phyloP scores from a whole-genome alignment of 2,329 filamentous ascomycete genomes.

The Arachnomyces sp. region DNA sequence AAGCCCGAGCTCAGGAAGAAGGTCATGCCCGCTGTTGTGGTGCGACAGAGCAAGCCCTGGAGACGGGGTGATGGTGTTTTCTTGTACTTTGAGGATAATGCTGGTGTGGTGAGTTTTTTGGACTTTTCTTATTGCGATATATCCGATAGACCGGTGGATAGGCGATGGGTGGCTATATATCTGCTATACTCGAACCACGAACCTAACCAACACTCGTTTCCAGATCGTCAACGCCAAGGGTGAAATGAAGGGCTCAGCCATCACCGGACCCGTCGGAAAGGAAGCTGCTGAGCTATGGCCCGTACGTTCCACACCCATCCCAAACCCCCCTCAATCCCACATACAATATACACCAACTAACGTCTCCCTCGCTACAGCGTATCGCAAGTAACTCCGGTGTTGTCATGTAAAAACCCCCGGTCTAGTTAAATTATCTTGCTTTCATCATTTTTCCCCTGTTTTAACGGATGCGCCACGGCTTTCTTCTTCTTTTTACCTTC shows the following conservation, averaged over 20 bases:
- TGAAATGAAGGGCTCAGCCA: conserved; percentile 99
- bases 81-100: conserved; percentile 99
- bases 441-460: too few relatives aligned
- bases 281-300: conserved; percentile 99
- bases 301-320: conserved; percentile 48
- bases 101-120: conserved; percentile 73
- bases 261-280: conserved; percentile 98
- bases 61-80: conserved; percentile 96
- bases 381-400: conserved; percentile 99
- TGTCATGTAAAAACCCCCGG: conserved; percentile 72
- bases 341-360: conserved; percentile 32
- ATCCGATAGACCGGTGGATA: not conserved
- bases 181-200: conserved; percentile 2
- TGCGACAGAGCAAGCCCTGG: conserved; percentile 99
- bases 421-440: too few relatives aligned
- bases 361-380: conserved; percentile 52
- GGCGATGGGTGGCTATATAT: not conserved
- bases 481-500: too few relatives aligned
- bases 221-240: conserved; percentile 99
- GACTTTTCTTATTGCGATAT: not conserved
- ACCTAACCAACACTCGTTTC: conserved; percentile 12
- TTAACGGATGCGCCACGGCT: too few relatives aligned
- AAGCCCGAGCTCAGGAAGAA: conserved; percentile 99
- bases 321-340: not conserved
- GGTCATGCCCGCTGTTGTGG: conserved; percentile 99